Evolutionary conservation across 306 rosid genomes (phyloP).

Genomic region (Quercus engelmannii): DNA sequence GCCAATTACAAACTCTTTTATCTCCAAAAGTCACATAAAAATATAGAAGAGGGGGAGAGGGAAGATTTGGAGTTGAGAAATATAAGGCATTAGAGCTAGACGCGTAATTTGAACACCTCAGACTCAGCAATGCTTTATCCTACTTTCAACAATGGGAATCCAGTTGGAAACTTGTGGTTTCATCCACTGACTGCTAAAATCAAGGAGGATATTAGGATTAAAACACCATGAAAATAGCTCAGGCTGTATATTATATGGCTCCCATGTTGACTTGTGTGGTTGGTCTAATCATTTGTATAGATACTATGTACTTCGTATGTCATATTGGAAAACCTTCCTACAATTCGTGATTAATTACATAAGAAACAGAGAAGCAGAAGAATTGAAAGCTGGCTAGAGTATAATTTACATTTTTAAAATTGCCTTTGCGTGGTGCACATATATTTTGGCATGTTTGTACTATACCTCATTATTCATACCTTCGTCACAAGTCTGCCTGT

Average conservation of each 20-base stretch:
- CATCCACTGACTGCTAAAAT: constrained; percentile 51
- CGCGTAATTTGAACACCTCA: constrained; percentile 41
- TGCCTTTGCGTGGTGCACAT: constrained; percentile 19
- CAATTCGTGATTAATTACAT: constrained; percentile 27
- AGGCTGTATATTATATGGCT: constrained; percentile 22
- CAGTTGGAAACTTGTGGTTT: constrained; percentile 49
- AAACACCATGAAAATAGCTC: constrained; percentile 15
- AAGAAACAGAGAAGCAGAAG: constrained; percentile 44
- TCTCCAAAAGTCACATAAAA: constrained; percentile 2
- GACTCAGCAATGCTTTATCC: constrained; percentile 37
- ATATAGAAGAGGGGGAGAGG: constrained; percentile 13
- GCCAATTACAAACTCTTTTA: background rate
- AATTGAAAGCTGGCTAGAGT: constrained; percentile 54
- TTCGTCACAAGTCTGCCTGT: background rate
- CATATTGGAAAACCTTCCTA: constrained; percentile 32
- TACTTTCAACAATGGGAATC: constrained; percentile 27
- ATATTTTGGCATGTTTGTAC: background rate
- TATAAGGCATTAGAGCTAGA: constrained; percentile 7
- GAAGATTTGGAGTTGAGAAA: constrained; percentile 8
- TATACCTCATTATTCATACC: too few species aligned
- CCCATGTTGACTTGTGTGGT: constrained; percentile 49
- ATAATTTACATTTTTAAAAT: constrained; percentile 19
- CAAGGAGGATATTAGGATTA: constrained; percentile 41
- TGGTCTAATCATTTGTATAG: constrained; percentile 52
- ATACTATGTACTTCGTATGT: constrained; percentile 32